Conservation (phyloP, 2,329 filamentous ascomycete species). For the Cephalotrichum gorgonifer region DNA sequence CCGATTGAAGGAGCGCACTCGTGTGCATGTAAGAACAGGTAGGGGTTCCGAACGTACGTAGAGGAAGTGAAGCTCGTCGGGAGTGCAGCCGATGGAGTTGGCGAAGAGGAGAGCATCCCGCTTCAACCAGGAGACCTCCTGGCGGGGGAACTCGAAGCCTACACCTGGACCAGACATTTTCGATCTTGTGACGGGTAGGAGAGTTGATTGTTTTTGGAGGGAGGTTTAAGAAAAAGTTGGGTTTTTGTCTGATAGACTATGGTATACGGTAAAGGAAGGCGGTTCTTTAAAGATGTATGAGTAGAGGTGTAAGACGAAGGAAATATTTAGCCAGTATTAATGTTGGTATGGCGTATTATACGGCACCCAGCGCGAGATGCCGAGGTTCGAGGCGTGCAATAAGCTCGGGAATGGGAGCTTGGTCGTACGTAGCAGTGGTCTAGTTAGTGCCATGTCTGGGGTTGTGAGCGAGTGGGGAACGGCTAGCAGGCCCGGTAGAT, state of each 20-base stretch:
- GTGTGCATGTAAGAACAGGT: neutral
- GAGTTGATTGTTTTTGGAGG: neutral
- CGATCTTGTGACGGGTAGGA: neutral
- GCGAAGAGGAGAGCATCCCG: slow-evolving; percentile 85
- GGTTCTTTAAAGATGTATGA: neutral
- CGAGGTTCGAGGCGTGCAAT: slow-evolving; percentile 1
- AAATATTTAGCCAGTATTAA: neutral
- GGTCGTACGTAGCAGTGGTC: neutral
- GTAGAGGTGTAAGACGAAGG: no score
- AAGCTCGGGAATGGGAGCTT: neutral
- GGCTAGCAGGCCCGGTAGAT: neutral
- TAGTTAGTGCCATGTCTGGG: neutral
- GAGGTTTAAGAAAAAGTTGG: neutral
- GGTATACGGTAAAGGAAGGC: neutral
- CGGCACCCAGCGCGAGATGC: neutral
- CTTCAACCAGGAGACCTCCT: slow-evolving; percentile 75
- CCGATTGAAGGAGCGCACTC: neutral
- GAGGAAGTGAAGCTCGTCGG: slow-evolving; percentile 87
- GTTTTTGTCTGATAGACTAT: neutral
- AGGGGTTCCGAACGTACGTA: slow-evolving; percentile 55
- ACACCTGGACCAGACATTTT: slow-evolving; percentile 37
- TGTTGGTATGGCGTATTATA: no score
- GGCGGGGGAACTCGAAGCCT: slow-evolving; percentile 70
- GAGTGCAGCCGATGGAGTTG: slow-evolving; percentile 73
- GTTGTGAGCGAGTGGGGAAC: neutral